Conservation (phyloP, 1,284 basidiomycete genomes). For the Apiotrichum gamsii region DNA sequence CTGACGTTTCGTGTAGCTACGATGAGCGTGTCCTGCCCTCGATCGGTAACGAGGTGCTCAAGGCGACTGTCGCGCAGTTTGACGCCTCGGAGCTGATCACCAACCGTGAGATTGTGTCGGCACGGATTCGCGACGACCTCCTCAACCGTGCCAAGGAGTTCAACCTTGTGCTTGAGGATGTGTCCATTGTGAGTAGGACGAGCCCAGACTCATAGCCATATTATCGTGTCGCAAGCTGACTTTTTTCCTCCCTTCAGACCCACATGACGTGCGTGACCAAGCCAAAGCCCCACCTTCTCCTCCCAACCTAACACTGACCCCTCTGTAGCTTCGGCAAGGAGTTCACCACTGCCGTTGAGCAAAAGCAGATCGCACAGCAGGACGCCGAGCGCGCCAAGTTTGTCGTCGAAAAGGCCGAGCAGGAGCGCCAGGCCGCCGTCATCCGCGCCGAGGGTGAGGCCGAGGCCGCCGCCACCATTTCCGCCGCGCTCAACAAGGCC, state of each 20-base stretch:
- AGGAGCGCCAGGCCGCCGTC: conserved; percentile 96
- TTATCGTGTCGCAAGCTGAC: neutral
- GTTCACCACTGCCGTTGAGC: conserved; percentile 80
- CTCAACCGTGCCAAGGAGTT: conserved; percentile 92
- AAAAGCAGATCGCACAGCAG: conserved; percentile 61
- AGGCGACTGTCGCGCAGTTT: conserved; percentile 97
- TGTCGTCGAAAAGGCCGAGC: conserved; percentile 91
- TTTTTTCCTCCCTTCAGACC: conserved; percentile 45
- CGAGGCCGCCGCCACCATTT: conserved; percentile 90
- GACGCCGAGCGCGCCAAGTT: conserved; percentile 98
- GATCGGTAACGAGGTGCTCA: conserved; percentile 95
- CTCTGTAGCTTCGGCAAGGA: conserved; percentile 44
- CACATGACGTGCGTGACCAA: conserved; percentile 48
- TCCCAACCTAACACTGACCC: neutral
- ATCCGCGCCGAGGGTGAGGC: conserved; percentile 98
- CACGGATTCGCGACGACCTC: conserved; percentile 84
- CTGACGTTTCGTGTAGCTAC: conserved; percentile 51
- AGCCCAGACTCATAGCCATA: neutral
- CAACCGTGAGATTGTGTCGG: conserved; percentile 53
- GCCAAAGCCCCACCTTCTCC: neutral
- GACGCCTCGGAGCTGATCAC: conserved; percentile 89
- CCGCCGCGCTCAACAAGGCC: conserved; percentile 77
- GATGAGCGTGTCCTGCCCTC: conserved; percentile 92
- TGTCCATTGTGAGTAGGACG: conserved; percentile 61
- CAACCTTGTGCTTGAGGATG: conserved; percentile 92